These are phyloP conservation scores for Pterocarpus macrocarpus DNA, from an alignment of 306 rosid genomes.

Conservation along the genomic window DNA sequence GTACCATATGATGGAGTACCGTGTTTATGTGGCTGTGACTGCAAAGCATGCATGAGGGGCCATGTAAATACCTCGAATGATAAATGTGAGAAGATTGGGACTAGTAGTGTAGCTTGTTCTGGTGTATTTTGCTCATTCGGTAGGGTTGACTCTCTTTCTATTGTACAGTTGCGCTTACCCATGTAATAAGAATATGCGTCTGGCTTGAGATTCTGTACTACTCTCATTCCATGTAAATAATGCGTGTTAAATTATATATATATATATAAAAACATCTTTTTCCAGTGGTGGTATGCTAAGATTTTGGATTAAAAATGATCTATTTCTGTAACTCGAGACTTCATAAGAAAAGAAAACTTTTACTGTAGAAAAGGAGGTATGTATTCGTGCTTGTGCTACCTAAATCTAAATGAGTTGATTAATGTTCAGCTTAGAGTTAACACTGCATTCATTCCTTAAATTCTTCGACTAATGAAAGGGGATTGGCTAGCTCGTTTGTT, in stretches of 20 bases:
- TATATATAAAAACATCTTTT: neutral
- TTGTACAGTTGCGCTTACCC: constrained; percentile 46
- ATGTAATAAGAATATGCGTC: constrained; percentile 49
- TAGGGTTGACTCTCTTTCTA: constrained; percentile 45
- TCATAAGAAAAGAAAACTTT: no score
- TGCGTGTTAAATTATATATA: neutral
- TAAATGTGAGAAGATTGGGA: constrained; percentile 29
- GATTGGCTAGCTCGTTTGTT: no score
- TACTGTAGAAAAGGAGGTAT: no score
- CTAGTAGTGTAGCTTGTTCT: constrained; percentile 25
- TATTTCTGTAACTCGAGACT: no score
- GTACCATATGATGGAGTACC: constrained; percentile 26
- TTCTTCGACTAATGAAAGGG: no score
- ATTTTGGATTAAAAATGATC: no score
- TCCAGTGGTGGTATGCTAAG: no score
- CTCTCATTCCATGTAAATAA: neutral
- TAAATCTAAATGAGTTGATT: no score
- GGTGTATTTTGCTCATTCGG: constrained; percentile 33
- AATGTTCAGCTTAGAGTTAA: no score
- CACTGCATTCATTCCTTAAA: no score
- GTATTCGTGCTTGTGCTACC: no score
- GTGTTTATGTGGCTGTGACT: constrained; percentile 45
- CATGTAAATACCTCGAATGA: constrained; percentile 45
- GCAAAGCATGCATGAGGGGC: constrained; percentile 44
- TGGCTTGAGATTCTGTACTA: constrained; percentile 35